Base-by-base conservation (phyloP, 805 yeast genomes). In the Cephaloascus albidus region DNA sequence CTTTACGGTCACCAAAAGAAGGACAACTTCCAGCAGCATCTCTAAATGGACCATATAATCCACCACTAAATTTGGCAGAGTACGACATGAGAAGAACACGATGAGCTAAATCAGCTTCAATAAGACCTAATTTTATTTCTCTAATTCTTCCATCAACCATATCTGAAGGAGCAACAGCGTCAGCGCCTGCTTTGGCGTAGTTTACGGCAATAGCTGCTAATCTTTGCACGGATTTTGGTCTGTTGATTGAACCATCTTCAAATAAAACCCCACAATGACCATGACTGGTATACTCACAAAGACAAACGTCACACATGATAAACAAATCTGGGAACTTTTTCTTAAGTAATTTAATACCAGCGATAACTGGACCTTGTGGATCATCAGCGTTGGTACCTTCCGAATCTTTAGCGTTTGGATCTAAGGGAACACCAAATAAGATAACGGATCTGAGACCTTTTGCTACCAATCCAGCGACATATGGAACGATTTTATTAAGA, bases 1-100 rank as follows among this genome's bases (percentile, higher is more conserved):
- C 76, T 57, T 81, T 85, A 57, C 98, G 77, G 60, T 93, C 97
- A 40, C 98, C 98, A 43, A 76, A 71, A 17, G 85, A 73, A 8
- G 98, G 97, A 3, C 81, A 70, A 38, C 95, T 83, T 30, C 94
- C 93, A 3, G 97, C 98, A 35, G 97, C 97, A 51, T 93, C 98
- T 58, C 98, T 74, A 70, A 93, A 93, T 3, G 98, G 98, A 1
- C 98, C 98, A 57, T 93, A 93, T 37, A 93, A 67, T 45, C 78
- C 76, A 28, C 97, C 97, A 43, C 85, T 71, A 57, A 93, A 93
- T 58, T 93, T 93, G 42, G 97, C 97, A 28, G 95, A 76, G 63
- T 93, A 93, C 4, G 96, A 84, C 85, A 93, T 81, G 30, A 93
- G 78, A 67, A 90, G 79, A 37, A 88, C 80, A 57, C 81, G 78